Conservation (phyloP, 441 rosid species). For the Erodium moschatum region DNA sequence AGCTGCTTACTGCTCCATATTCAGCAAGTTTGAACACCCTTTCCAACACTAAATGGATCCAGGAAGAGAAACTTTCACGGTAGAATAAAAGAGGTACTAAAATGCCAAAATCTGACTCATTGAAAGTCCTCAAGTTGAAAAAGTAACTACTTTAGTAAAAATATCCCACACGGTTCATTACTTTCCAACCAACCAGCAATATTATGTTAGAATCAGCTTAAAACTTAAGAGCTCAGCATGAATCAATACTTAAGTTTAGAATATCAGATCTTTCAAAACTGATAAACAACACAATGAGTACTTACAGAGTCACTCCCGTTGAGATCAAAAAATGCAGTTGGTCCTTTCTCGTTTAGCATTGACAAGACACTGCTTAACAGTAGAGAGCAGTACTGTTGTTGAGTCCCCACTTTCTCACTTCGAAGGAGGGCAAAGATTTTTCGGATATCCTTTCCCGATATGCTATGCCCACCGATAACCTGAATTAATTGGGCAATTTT, state of each 20-base stretch:
- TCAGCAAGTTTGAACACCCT: no score
- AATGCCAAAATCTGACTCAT: no score
- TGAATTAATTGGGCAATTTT: constrained; percentile 84
- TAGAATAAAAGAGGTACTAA: no score
- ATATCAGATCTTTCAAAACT: not conserved
- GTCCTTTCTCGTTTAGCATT: constrained; percentile 98
- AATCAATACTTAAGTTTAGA: not conserved
- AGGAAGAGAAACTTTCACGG: no score
- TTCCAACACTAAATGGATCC: no score
- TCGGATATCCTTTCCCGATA: constrained; percentile 98
- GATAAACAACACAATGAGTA: constrained; percentile 19
- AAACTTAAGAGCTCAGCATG: not conserved
- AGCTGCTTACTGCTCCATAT: no score
- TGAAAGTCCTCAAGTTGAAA: no score
- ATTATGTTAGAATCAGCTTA: no score
- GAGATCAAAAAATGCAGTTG: constrained; percentile 93
- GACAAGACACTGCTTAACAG: constrained; percentile 73
- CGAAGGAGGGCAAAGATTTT: constrained; percentile 95
- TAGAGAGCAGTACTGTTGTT: constrained; percentile 76
- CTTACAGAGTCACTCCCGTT: constrained; percentile 92
- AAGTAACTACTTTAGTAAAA: no score
- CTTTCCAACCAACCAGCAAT: no score
- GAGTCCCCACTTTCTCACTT: constrained; percentile 82
- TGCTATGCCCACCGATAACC: constrained; percentile 97
- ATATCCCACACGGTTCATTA: no score